Evolutionary conservation across 2,329 filamentous ascomycete species (phyloP).

Genomic region (Fusarium pilosicola): DNA sequence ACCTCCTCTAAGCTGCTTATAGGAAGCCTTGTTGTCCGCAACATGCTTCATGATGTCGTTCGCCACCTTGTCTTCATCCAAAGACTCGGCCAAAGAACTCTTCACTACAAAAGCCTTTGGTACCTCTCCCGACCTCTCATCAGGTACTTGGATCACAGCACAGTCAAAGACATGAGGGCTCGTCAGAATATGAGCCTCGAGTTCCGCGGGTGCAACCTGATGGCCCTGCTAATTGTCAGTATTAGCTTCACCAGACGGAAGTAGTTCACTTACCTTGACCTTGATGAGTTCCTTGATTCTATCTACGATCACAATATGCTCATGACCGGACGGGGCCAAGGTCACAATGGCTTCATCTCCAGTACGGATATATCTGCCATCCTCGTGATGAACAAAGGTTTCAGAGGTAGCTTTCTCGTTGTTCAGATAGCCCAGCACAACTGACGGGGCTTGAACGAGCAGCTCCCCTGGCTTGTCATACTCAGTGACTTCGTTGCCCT

Average conservation of each 20-base stretch:
- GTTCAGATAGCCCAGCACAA: conserved; percentile 85
- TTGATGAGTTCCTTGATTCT: conserved; percentile 78
- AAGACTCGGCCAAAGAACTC: conserved; percentile 50
- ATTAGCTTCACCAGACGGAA: rapidly evolving
- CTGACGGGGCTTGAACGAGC: conserved; percentile 79
- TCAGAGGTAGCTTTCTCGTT: conserved; percentile 85
- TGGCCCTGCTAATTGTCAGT: conserved; percentile 61
- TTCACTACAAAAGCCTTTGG: conserved; percentile 71
- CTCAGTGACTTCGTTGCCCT: conserved; percentile 73
- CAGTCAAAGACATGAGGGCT: conserved; percentile 77
- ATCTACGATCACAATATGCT: conserved; percentile 88
- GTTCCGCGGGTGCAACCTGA: conserved; percentile 82
- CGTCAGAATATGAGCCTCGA: conserved; percentile 78
- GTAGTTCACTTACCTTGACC: conserved; percentile 67
- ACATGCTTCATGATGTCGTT: conserved; percentile 68
- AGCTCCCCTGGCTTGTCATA: conserved; percentile 83
- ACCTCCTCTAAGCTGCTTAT: conserved; percentile 63
- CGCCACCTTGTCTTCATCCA: conserved; percentile 60
- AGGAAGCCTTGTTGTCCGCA: conserved; percentile 68
- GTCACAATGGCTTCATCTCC: conserved; percentile 84
- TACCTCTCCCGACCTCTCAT: conserved; percentile 68
- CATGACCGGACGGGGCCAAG: conserved; percentile 70
- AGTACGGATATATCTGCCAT: conserved; percentile 81
- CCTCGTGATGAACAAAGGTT: conserved; percentile 74
- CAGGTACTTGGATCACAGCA: conserved; percentile 76